Percentiles rank a stretch among this genome's conserved stretches.
phyloP scores from a whole-genome alignment of 108 stramenopile species.

The Nannochloropsis salina region DNA sequence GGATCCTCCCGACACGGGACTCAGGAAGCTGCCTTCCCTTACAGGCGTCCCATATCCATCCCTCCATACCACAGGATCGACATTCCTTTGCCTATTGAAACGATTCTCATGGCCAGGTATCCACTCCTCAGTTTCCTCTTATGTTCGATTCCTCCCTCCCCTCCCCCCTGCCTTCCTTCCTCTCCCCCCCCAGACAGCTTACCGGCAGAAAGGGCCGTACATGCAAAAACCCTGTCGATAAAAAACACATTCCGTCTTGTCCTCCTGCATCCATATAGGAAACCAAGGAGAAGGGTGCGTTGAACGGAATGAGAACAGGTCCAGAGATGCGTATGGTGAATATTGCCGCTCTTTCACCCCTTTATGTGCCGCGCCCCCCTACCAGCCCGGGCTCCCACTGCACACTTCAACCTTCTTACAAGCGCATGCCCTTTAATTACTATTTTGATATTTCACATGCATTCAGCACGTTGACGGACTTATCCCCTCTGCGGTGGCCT shows the following conservation, averaged over 20 bases:
- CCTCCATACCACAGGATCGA: too few species aligned
- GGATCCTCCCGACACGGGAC: too few species aligned
- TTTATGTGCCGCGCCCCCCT: not conserved
- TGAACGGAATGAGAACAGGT: not conserved
- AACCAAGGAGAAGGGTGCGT: not conserved
- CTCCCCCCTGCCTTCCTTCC: not conserved
- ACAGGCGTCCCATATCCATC: too few species aligned
- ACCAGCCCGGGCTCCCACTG: not conserved
- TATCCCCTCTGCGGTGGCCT: too few species aligned
- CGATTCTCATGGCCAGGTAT: too few species aligned
- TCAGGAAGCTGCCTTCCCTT: too few species aligned
- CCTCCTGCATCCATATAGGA: slow-evolving; percentile 59
- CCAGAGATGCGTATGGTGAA: not conserved
- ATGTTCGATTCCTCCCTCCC: not conserved
- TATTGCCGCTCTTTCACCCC: not conserved
- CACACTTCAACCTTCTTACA: not conserved
- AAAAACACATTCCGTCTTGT: slow-evolving; percentile 80
- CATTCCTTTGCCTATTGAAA: too few species aligned
- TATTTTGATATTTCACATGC: not conserved
- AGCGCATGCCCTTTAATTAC: not conserved
- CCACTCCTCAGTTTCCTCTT: too few species aligned
- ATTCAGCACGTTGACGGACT: not conserved
- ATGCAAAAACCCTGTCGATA: slow-evolving; percentile 84
- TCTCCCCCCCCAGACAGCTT: slow-evolving; percentile 35
- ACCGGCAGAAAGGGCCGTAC: slow-evolving; percentile 80